A percentile compares a stretch with the other conserved stretches of the same genome.
phyloP scores from a whole-genome alignment of 2,329 filamentous ascomycete species.

The Rutstroemia sp. region DNA sequence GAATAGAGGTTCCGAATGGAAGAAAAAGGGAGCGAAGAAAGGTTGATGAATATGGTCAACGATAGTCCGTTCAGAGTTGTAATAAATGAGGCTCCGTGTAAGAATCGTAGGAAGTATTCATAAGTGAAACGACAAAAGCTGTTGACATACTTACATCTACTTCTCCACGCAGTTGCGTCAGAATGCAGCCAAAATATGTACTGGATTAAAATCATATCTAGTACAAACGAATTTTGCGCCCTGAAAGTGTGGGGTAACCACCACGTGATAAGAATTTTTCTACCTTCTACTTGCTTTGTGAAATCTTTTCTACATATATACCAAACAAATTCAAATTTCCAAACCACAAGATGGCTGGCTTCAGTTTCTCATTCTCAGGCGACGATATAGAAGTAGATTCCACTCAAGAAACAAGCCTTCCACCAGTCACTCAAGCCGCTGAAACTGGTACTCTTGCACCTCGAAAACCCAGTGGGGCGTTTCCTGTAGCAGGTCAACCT shows the following conservation, averaged over 20 bases:
- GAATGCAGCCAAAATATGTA: too few relatives aligned
- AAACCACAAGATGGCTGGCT: slow-evolving; percentile 11
- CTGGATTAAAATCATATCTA: too few relatives aligned
- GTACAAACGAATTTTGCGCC: too few relatives aligned
- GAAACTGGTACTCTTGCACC: slow-evolving; percentile 26
- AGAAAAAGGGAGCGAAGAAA: slow-evolving; percentile 33
- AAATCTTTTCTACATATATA: too few relatives aligned
- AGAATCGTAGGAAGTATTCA: background rate
- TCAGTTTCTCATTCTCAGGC: slow-evolving; percentile 50
- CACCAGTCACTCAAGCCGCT: slow-evolving; percentile 22
- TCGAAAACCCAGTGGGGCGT: slow-evolving; percentile 36
- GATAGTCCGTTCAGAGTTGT: background rate
- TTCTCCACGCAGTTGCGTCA: too few relatives aligned
- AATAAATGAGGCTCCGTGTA: background rate
- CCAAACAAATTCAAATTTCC: too few relatives aligned
- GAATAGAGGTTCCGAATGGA: slow-evolving; percentile 30
- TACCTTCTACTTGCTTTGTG: too few relatives aligned
- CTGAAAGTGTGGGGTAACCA: too few relatives aligned
- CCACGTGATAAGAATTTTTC: too few relatives aligned
- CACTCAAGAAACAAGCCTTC: slow-evolving; percentile 1
- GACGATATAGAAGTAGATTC: slow-evolving; percentile 50
- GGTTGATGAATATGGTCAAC: background rate
- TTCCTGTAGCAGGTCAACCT: slow-evolving; percentile 54
- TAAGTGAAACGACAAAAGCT: background rate
- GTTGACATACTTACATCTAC: background rate